Conservation (phyloP, 805 yeast species). For the Suhomyces tanzawaensis region DNA sequence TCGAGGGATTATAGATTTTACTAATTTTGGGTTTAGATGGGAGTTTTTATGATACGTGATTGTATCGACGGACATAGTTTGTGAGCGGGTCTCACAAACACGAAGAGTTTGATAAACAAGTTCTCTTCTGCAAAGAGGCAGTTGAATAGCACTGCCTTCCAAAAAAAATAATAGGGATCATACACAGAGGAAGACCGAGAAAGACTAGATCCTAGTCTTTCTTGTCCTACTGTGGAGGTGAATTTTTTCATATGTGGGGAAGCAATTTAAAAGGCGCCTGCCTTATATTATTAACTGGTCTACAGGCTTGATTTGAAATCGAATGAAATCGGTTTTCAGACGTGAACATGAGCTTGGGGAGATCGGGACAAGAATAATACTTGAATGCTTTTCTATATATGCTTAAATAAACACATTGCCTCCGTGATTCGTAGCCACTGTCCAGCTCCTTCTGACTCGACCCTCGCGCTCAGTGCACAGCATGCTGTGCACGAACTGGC, state of each 20-base stretch:
- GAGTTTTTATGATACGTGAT: slow-evolving; percentile 2
- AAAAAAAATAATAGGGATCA: too few relatives aligned
- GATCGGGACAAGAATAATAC: slow-evolving; percentile 2
- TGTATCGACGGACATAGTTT: not conserved
- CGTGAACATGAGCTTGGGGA: not conserved
- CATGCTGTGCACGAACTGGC: too few relatives aligned
- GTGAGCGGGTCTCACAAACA: not conserved
- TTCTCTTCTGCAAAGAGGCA: too few relatives aligned
- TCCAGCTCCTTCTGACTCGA: not conserved
- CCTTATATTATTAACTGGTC: not conserved
- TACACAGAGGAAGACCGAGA: too few relatives aligned
- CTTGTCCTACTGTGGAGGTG: slow-evolving; percentile 2
- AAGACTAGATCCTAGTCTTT: too few relatives aligned
- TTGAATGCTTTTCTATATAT: slow-evolving; percentile 10
- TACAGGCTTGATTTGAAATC: too few relatives aligned
- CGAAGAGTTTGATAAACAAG: too few relatives aligned
- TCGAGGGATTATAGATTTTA: slow-evolving; percentile 12
- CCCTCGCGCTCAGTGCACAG: not conserved
- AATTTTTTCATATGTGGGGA: slow-evolving; percentile 8
- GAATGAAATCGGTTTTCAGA: not conserved
- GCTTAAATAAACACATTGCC: slow-evolving; percentile 8
- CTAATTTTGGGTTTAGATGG: slow-evolving; percentile 14
- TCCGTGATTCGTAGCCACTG: slow-evolving; percentile 1
- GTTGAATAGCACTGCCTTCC: too few relatives aligned
- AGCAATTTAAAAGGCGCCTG: slow-evolving; percentile 3